Percentiles rank a stretch among this genome's conserved stretches.
Evolutionary conservation across 2,329 filamentous ascomycete genomes (phyloP).

Genomic region (Colletotrichum chlorophyti): DNA sequence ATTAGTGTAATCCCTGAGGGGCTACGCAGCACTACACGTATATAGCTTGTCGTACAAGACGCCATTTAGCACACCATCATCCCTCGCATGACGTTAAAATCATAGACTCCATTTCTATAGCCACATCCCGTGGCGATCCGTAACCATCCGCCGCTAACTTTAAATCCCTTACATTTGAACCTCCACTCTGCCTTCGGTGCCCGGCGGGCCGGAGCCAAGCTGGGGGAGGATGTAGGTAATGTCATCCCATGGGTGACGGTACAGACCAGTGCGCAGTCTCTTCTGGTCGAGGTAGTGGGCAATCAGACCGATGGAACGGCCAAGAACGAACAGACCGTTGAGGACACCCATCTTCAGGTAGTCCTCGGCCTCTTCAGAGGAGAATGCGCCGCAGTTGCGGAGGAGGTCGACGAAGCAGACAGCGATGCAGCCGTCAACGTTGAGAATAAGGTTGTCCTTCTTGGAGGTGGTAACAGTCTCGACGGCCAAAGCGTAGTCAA

Average conservation of each 20-base stretch:
- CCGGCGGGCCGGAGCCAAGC: conserved; percentile 74
- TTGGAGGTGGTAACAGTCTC: conserved; percentile 98
- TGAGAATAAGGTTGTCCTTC: conserved; percentile 99
- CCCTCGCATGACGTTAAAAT: conserved; percentile 30
- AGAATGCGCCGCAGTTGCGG: conserved; percentile 98
- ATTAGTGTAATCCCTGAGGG: conserved; percentile 32
- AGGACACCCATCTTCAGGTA: conserved; percentile 99
- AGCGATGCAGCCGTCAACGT: conserved; percentile 97
- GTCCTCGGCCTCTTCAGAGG: conserved; percentile 93
- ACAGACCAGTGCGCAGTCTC: conserved; percentile 96
- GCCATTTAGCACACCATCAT: conserved; percentile 30
- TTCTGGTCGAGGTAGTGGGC: conserved; percentile 99
- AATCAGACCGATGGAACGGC: conserved; percentile 97
- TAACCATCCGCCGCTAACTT: conserved; percentile 28
- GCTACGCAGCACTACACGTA: conserved; percentile 44
- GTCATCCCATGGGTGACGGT: conserved; percentile 99
- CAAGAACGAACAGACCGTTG: conserved; percentile 98
- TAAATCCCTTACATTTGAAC: conserved; percentile 70
- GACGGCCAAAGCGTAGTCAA: conserved; percentile 97
- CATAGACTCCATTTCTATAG: conserved; percentile 29
- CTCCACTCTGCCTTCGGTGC: conserved; percentile 87
- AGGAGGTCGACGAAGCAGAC: conserved; percentile 98
- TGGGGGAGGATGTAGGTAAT: conserved; percentile 93
- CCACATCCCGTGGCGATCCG: conserved; percentile 27
- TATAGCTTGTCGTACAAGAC: conserved; percentile 44